Percentiles rank a stretch among this genome's conserved stretches.
These are phyloP conservation scores for Aurifilum marmelostoma DNA, from an alignment of 2,329 filamentous ascomycete species.

Conservation along the genomic window DNA sequence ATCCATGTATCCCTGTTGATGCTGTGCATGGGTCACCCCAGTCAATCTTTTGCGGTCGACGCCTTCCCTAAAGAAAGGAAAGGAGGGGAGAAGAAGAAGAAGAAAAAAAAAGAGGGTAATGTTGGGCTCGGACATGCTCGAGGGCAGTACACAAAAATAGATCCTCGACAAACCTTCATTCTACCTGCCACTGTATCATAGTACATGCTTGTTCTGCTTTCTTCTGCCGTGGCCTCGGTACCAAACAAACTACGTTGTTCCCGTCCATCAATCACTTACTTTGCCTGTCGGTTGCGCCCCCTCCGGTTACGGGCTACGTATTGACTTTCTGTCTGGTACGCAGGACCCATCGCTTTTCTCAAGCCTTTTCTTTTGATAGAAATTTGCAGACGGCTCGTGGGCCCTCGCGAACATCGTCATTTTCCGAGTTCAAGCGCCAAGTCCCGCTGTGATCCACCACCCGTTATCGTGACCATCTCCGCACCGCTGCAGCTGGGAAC, in stretches of 20 bases:
- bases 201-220: background rate
- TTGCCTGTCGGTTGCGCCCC: background rate
- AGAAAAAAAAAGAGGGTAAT: background rate
- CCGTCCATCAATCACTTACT: background rate
- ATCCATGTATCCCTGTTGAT: background rate
- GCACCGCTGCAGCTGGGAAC: background rate
- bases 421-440: background rate
- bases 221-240: too few species aligned
- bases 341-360: background rate
- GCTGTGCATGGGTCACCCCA: background rate
- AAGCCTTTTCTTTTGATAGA: background rate
- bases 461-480: background rate
- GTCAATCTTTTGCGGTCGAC: too few species aligned
- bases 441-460: background rate
- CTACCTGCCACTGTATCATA: too few species aligned
- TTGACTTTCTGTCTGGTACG: background rate
- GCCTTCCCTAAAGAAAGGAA: background rate
- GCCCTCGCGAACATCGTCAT: background rate
- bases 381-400: background rate
- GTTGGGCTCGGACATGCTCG: constrained; percentile 3
- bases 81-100: background rate
- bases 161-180: background rate
- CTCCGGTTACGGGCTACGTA: background rate
- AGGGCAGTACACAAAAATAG: constrained; percentile 11
- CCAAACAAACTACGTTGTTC: background rate